A percentile compares a stretch with the other conserved stretches of the same genome.
phyloP scores from a whole-genome alignment of 1,139 yeast species.

The Hanseniaspora uvarum region DNA sequence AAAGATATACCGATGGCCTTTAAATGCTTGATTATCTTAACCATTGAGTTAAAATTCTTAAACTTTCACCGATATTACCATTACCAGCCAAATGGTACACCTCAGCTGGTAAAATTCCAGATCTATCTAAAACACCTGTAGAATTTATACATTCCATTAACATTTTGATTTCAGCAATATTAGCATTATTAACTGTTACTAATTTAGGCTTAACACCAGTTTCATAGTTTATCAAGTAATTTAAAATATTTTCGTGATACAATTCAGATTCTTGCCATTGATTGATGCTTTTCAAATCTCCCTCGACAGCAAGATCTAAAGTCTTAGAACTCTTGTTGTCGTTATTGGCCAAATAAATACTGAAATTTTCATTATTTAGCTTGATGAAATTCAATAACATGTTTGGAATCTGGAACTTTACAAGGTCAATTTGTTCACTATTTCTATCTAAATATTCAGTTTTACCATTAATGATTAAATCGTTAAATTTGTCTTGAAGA shows the following conservation, averaged over 20 bases:
- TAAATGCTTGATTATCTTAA: conserved; percentile 25
- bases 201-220: conserved; percentile 42
- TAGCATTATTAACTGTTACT: conserved; percentile 42
- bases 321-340: background rate
- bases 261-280: conserved; percentile 49
- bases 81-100: conserved; percentile 54
- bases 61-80: conserved; percentile 67
- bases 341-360: conserved; percentile 2
- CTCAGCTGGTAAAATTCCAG: conserved; percentile 42
- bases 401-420: conserved; percentile 58
- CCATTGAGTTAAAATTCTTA: conserved; percentile 34
- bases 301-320: conserved; percentile 1
- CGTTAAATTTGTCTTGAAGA: conserved; percentile 29
- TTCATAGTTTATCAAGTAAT: conserved; percentile 41
- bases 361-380: conserved; percentile 36
- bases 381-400: conserved; percentile 46
- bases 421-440: conserved; percentile 49
- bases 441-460: conserved; percentile 55
- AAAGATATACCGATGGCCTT: no score
- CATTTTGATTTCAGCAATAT: conserved; percentile 44
- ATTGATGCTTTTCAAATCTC: conserved; percentile 24
- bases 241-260: conserved; percentile 7
- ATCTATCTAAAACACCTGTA: conserved; percentile 44
- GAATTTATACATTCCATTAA: conserved; percentile 46
- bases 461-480: conserved; percentile 44